phyloP scores from a whole-genome alignment of 176 grass and related monocot genomes.

The Aegilops tauschii region DNA sequence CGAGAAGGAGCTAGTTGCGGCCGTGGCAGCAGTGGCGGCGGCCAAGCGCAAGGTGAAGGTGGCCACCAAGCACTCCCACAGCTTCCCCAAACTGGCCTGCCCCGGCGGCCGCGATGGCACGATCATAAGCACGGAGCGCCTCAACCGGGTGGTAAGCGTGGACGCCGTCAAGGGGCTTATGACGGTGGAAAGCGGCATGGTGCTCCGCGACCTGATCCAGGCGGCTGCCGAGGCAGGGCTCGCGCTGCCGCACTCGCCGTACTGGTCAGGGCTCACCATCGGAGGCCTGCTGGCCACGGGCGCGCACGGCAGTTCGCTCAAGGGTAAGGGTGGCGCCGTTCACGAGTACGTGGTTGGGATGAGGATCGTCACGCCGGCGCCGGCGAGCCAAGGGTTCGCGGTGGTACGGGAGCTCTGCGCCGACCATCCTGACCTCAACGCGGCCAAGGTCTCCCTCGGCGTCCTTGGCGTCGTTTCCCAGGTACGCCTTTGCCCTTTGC shows the following conservation, averaged over 20 bases:
- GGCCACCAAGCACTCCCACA: conserved; percentile 45
- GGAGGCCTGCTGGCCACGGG: conserved; percentile 58
- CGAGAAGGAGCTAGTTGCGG: conserved; percentile 48
- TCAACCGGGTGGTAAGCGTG: conserved; percentile 15
- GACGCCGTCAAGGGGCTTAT: neutral
- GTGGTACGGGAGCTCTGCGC: no score
- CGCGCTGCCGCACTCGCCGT: conserved; percentile 53
- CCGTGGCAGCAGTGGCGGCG: conserved; percentile 30
- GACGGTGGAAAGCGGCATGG: conserved; percentile 29
- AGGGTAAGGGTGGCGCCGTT: conserved; percentile 59
- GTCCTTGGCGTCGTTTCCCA: no score
- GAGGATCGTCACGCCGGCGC: no score
- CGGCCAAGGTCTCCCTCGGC: no score
- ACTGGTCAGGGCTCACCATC: conserved; percentile 56
- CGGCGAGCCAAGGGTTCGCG: no score
- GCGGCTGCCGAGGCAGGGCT: conserved; percentile 40
- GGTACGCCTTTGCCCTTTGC: no score
- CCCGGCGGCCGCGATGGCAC: conserved; percentile 39
- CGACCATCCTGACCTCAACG: no score
- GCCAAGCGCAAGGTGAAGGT: conserved; percentile 38
- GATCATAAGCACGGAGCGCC: conserved; percentile 26
- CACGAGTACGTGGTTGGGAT: conserved; percentile 40
- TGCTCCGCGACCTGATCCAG: conserved; percentile 38
- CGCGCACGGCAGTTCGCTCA: conserved; percentile 53
- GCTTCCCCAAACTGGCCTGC: conserved; percentile 56